These are phyloP conservation scores for Singerocomus rubriflavus DNA, from an alignment of 1,284 basidiomycete genomes.

Conservation along the genomic window DNA sequence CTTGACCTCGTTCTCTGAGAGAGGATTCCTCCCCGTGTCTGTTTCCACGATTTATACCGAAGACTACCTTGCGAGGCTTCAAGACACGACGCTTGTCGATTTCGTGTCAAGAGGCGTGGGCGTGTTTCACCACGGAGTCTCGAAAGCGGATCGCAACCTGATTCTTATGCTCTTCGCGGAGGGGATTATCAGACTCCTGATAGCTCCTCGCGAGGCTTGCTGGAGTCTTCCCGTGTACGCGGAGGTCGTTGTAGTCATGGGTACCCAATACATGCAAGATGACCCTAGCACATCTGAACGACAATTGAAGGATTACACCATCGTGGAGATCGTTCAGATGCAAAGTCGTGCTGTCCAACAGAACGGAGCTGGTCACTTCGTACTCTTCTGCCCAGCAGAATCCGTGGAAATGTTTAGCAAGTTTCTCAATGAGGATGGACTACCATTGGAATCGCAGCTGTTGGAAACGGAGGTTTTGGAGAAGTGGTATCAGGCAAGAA, in stretches of 20 bases:
- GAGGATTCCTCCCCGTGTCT: conserved; percentile 66
- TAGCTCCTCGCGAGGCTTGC: conserved; percentile 80
- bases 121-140: conserved; percentile 78
- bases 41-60: conserved; percentile 60
- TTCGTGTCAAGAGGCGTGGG: conserved; percentile 88
- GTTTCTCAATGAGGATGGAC: conserved; percentile 82
- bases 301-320: conserved; percentile 74
- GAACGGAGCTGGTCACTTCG: conserved; percentile 63
- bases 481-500: conserved; percentile 50
- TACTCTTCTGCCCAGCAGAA: conserved; percentile 87
- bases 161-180: conserved; percentile 84
- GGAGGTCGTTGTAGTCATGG: conserved; percentile 83
- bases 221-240: conserved; percentile 86
- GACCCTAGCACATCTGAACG: conserved; percentile 53
- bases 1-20: conserved; percentile 66
- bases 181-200: conserved; percentile 78
- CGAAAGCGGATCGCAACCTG: conserved; percentile 68
- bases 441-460: conserved; percentile 85
- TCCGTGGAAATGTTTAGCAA: conserved; percentile 74
- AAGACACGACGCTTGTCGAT: conserved; percentile 67
- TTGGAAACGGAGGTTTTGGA: conserved; percentile 51
- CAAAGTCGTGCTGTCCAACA: conserved; percentile 81
- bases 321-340: conserved; percentile 87
- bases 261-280: conserved; percentile 80
- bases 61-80: conserved; percentile 57